Evolutionary conservation across 768 basidiomycete species (phyloP).

Genomic region (Xerocomellus intermedius): DNA sequence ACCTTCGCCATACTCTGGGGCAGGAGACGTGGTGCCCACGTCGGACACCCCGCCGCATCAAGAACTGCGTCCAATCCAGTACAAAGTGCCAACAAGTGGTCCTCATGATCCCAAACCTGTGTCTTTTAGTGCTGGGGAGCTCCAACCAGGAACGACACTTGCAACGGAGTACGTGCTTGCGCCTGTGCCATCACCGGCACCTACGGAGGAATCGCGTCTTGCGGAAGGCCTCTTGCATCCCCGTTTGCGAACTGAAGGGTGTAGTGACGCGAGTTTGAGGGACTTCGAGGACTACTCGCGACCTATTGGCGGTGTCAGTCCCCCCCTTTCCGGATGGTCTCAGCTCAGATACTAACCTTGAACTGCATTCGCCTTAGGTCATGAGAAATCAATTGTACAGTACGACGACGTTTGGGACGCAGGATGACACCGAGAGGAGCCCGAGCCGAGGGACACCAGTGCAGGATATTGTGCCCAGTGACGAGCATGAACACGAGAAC

Average conservation of each 20-base stretch:
- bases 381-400: constrained; percentile 32
- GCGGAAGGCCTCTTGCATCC: constrained; percentile 33
- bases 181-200: constrained; percentile 21
- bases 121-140: not conserved
- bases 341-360: not conserved
- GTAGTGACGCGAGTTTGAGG: constrained; percentile 27
- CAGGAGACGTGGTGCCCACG: not conserved
- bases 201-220: constrained; percentile 26
- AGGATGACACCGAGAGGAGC: constrained; percentile 20
- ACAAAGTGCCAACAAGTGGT: not conserved
- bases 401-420: constrained; percentile 34
- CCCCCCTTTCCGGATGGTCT: not conserved
- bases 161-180: constrained; percentile 1
- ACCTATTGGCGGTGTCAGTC: constrained; percentile 32
- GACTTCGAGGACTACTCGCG: constrained; percentile 36
- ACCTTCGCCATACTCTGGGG: constrained; percentile 18
- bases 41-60: not conserved
- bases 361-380: constrained; percentile 11
- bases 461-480: not conserved
- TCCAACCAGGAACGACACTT: not conserved
- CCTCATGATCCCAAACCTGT: not conserved
- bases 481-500: constrained; percentile 3
- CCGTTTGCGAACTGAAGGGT: constrained; percentile 21
- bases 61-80: not conserved
- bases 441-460: constrained; percentile 3